Base-by-base conservation (phyloP, 352 stramenopile genomes). In the Phytophthora hybrid region DNA sequence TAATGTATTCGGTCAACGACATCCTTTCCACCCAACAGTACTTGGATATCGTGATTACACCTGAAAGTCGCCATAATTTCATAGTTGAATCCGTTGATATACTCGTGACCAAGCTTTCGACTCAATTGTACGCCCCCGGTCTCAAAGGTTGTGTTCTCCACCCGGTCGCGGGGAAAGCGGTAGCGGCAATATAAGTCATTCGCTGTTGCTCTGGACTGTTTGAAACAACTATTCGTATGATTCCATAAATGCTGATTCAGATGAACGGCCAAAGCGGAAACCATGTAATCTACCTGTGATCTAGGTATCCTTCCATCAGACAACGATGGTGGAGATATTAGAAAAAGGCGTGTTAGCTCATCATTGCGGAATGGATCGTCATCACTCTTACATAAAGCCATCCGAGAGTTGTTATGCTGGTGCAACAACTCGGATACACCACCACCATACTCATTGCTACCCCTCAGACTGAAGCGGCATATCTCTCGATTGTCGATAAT, bases 181-280 rank as follows among this genome's bases (percentile, higher is more conserved):
- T 63, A 63, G 53, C 57, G 34, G 31, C 39, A 63, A 21, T 53
- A 26, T 11, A 6, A 19, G 18, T 11, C 11, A 21, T 54, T 23
- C 4, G 8, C 13, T 5, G 39, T 63, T 23, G 37, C 26, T 34
- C 26, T 52, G 10, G 57, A 63, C 31, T 53, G 39, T n/a, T 54
- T 55, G 34, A 61, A 55, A 8, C 61, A 68, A 19, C 23, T 68
- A 34, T 16, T 60, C 21, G 61, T 68, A 44, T 68, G 61, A 16
- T 23, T 29, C 61, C 61, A 68, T 52, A 21, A 68, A 34, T 68
- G 61, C 61, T 61, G 51, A 46, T 68, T 68, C 1, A 68, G 46
- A 6, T 41, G 51, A n/a, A 68, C 9, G 6, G 60, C 57, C 19
- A 63, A 29, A 41, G 23, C 21, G 7, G 57, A 52, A 9, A 67